Evolutionary conservation across 2,329 filamentous ascomycete species (phyloP), one percentile per base, ranked within the genome.

Genomic region (Trichophyton benhamiae): DNA sequence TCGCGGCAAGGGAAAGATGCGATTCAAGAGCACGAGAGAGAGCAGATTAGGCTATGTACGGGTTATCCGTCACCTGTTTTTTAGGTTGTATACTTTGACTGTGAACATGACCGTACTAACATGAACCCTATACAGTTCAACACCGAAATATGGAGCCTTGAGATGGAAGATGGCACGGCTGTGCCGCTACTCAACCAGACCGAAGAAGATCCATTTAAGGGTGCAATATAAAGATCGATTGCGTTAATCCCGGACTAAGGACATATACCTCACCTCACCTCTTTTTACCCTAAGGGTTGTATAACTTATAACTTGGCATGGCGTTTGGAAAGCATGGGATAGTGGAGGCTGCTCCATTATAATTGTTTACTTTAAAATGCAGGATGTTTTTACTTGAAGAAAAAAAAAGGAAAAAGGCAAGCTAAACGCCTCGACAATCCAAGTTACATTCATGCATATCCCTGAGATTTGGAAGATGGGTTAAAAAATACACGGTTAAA

Each of bases 111-210:
- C 7, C 20, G 7, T 8, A n/a, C 58, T 48, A 46, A 59, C 48
- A 15, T 41, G 25, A 42, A 7, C 44, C 20, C 15, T 44, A 25
- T 20, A n/a, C 67, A 86, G 79, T 97, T 96, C 74, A 86, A 90
- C 77, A 99, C 94, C 41, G 83, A 86, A 62, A 88, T 91, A 78
- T 99, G 92, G 91, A 94, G 87, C 71, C 77, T 99, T 68, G 84
- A 86, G 72, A 84, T 83, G 64, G 79, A 82, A 64, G 82, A 84
- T 68, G 83, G 83, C 48, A 78, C 78, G 59, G 83, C 87, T 66
- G 81, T 96, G 66, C 87, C 95, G 70, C 75, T 99, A 72, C 79
- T 96, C 65, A 84, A 89, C 68, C 83, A 82, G 1, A 78, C 88
- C 67, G 83, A 81, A 3, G 78, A 76, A 63, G 80, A 94, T 78